Evolutionary conservation across 2,329 filamentous ascomycete genomes (phyloP).

Genomic region (Colletotrichum sp.): DNA sequence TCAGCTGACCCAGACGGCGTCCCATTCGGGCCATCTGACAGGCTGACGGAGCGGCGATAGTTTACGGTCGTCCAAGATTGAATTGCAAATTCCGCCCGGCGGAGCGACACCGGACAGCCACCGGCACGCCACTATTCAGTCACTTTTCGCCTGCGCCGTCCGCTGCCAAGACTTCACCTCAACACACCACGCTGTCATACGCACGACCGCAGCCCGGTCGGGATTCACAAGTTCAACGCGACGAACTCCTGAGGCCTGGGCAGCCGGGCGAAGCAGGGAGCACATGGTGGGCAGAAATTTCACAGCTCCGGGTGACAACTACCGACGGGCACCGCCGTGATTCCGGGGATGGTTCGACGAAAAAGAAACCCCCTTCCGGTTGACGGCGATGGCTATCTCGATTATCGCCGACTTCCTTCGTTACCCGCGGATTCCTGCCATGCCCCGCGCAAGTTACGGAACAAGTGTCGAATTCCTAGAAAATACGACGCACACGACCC

Average conservation of each 20-base stretch:
- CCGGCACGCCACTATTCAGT: conserved; percentile 10
- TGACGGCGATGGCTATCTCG: not conserved
- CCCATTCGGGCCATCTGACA: not conserved
- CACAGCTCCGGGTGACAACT: not conserved
- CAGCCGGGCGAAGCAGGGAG: not conserved
- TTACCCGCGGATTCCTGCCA: not conserved
- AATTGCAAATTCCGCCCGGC: conserved; percentile 9
- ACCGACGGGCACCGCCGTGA: not conserved
- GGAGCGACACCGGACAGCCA: conserved; percentile 13
- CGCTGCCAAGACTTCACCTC: not conserved
- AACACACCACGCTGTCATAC: not conserved
- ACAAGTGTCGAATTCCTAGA: not conserved
- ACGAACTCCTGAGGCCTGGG: not conserved
- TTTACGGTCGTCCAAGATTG: not conserved
- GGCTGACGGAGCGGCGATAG: not conserved
- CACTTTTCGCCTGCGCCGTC: conserved; percentile 1
- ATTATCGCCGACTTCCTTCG: not conserved
- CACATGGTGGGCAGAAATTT: not conserved
- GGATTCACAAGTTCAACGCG: not conserved
- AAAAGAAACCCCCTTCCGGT: not conserved
- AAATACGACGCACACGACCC: not conserved
- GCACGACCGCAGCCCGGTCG: not conserved
- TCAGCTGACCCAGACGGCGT: conserved; percentile 6
- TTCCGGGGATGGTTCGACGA: not conserved
- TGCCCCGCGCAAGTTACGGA: not conserved